Conservation (phyloP, 1,284 basidiomycete genomes). For the Cutaneotrichosporon sp. region DNA sequence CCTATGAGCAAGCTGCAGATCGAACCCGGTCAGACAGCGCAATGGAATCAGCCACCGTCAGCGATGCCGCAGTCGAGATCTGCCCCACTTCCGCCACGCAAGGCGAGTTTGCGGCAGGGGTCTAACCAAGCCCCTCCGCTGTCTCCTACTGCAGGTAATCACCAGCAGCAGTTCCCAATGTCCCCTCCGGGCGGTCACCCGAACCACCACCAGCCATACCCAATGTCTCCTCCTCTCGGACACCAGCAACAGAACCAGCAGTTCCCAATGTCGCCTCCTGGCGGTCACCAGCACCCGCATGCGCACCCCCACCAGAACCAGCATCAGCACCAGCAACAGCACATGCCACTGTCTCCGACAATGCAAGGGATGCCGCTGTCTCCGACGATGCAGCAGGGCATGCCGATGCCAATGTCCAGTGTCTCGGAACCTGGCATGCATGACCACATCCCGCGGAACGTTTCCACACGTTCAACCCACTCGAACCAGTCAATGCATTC, state of each 20-base stretch:
- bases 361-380: neutral
- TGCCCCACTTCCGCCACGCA: slow-evolving; percentile 26
- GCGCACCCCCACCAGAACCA: too few species aligned
- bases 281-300: too few species aligned
- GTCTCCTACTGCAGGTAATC: neutral
- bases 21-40: slow-evolving; percentile 30
- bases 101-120: slow-evolving; percentile 27
- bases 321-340: too few species aligned
- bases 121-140: neutral
- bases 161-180: too few species aligned
- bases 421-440: neutral
- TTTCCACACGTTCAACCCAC: neutral
- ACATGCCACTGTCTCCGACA: neutral
- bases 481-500: slow-evolving; percentile 1
- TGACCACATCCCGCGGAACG: neutral
- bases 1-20: slow-evolving; percentile 35
- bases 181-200: too few species aligned
- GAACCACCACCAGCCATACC: too few species aligned
- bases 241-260: too few species aligned
- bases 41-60: slow-evolving; percentile 24
- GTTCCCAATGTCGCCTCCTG: too few species aligned
- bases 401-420: neutral
- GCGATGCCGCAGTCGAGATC: neutral
- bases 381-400: neutral
- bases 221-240: too few species aligned